phyloP scores from a whole-genome alignment of 208 protist genomes.

The Leishmania guyanensis region DNA sequence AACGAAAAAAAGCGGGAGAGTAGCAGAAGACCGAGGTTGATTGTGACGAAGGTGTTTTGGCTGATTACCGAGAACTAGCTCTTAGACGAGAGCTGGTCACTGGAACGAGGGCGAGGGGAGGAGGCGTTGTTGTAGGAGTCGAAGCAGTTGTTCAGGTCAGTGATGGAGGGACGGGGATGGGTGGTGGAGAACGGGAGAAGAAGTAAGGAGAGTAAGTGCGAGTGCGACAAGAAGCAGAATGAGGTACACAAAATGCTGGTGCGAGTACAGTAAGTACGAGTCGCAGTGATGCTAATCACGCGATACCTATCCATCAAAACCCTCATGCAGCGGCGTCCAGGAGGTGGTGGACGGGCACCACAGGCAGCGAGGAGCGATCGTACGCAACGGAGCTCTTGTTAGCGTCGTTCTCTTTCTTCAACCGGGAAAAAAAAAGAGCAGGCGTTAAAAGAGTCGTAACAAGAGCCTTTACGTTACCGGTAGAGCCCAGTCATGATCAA shows the following conservation, averaged over 20 bases:
- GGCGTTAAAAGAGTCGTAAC: no score
- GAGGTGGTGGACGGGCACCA: slow-evolving; percentile 19
- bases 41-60: not conserved
- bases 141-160: not conserved
- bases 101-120: not conserved
- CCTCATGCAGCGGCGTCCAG: slow-evolving; percentile 25
- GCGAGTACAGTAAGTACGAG: not conserved
- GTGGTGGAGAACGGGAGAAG: not conserved
- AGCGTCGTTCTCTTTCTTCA: no score
- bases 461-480: no score
- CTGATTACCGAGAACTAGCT: not conserved
- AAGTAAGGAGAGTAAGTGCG: not conserved
- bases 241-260: not conserved
- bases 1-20: slow-evolving; percentile 3
- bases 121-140: not conserved
- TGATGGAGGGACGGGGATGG: not conserved
- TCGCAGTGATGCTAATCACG: not conserved
- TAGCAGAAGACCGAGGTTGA: not conserved
- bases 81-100: not conserved
- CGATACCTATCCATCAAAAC: slow-evolving; percentile 2
- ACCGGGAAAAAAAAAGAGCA: no score
- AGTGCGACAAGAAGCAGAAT: not conserved
- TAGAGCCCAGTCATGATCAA: no score
- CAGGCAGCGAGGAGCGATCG: not conserved
- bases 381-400: no score